Evolutionary conservation across 768 basidiomycete species (phyloP).

Genomic region (Rhodotorula diobovata): DNA sequence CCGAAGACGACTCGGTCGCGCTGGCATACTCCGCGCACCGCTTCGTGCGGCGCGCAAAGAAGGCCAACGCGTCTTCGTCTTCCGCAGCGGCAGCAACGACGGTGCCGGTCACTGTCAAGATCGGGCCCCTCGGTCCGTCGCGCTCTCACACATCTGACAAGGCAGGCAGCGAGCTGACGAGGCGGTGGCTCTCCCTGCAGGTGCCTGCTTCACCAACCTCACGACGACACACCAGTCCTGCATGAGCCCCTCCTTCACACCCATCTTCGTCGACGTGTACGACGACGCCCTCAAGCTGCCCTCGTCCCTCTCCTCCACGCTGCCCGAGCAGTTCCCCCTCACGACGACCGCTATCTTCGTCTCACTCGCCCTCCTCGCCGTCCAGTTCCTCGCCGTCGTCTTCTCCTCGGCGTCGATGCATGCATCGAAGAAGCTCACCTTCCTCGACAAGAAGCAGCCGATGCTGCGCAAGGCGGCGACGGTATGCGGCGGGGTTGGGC

Average conservation of each 20-base stretch:
- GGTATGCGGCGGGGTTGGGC: background rate
- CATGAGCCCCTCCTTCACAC: slow-evolving; percentile 27
- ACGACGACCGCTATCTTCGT: slow-evolving; percentile 23
- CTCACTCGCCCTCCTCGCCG: slow-evolving; percentile 20
- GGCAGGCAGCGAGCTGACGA: background rate
- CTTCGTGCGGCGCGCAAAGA: slow-evolving; percentile 6
- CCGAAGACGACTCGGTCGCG: background rate
- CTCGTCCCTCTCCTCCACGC: background rate
- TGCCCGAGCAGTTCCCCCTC: slow-evolving; percentile 34
- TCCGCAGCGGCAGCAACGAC: background rate
- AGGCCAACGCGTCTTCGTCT: background rate
- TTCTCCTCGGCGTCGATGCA: slow-evolving; percentile 14
- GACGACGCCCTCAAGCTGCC: slow-evolving; percentile 8
- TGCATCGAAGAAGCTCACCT: background rate
- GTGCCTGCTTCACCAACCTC: slow-evolving; percentile 21
- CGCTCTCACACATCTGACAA: too few relatives aligned
- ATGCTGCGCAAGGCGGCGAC: slow-evolving; percentile 11
- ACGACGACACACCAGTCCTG: slow-evolving; percentile 4
- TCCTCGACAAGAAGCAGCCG: slow-evolving; percentile 5
- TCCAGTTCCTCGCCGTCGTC: slow-evolving; percentile 17
- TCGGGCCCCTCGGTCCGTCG: slow-evolving; percentile 24
- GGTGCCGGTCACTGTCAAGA: background rate
- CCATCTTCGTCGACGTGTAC: slow-evolving; percentile 25
- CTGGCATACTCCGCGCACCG: background rate
- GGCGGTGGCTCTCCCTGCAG: background rate